Conservation (phyloP, 2,329 filamentous ascomycete genomes). For the Helminthosporium solani region DNA sequence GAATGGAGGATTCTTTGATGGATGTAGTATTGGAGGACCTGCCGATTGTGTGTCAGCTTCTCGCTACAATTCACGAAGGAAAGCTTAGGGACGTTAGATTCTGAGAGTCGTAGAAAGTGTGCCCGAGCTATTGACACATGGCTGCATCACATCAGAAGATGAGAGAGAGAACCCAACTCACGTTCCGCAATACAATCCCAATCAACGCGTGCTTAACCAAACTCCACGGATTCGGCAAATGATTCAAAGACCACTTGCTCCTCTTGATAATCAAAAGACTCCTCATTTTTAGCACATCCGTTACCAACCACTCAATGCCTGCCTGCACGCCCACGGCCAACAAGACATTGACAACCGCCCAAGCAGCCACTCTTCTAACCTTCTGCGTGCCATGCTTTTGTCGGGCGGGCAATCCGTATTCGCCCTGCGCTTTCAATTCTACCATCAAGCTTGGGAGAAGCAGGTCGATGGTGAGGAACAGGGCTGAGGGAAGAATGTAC, state of each 20-base stretch:
- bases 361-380: slow-evolving; percentile 53
- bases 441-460: slow-evolving; percentile 67
- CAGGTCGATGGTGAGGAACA: slow-evolving; percentile 73
- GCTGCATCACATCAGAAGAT: too few relatives aligned
- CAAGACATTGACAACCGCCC: slow-evolving; percentile 58
- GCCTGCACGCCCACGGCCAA: slow-evolving; percentile 57
- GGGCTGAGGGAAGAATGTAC: slow-evolving; percentile 70
- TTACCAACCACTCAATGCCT: slow-evolving; percentile 56
- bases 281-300: slow-evolving; percentile 53
- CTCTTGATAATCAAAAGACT: slow-evolving; percentile 60
- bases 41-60: not conserved
- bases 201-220: slow-evolving; percentile 57
- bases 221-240: slow-evolving; percentile 63
- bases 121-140: too few relatives aligned
- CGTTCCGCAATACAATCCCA: slow-evolving; percentile 59
- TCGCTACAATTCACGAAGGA: too few relatives aligned
- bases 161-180: slow-evolving; percentile 33
- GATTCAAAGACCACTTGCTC: slow-evolving; percentile 61
- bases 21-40: slow-evolving; percentile 69
- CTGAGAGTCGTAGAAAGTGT: too few relatives aligned
- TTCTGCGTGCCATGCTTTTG: slow-evolving; percentile 44
- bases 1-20: slow-evolving; percentile 72
- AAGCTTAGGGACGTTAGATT: too few relatives aligned
- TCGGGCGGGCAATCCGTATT: slow-evolving; percentile 48
- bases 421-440: slow-evolving; percentile 67